A percentile compares a stretch with the other conserved stretches of the same genome.
These are phyloP conservation scores for Chrysoporthe cubensis DNA, from an alignment of 2,329 filamentous ascomycete genomes.

Conservation along the genomic window DNA sequence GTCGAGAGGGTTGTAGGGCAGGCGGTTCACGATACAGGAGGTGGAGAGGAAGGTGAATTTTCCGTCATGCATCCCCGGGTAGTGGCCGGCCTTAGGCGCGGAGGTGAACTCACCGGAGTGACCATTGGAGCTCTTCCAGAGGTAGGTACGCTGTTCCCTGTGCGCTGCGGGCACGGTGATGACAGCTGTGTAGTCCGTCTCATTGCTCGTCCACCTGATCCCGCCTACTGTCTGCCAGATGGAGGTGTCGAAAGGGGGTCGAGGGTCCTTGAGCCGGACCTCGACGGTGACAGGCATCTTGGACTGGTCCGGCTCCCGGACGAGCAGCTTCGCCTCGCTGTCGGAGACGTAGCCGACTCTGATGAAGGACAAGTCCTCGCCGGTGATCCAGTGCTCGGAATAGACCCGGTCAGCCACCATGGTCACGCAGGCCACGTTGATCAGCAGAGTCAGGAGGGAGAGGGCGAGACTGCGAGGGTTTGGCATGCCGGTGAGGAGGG, in stretches of 20 bases:
- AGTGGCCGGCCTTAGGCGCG: constrained; percentile 70
- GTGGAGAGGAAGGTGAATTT: constrained; percentile 90
- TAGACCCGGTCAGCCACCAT: constrained; percentile 80
- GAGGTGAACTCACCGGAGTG: constrained; percentile 81
- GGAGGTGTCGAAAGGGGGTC: constrained; percentile 57
- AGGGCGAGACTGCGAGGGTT: constrained; percentile 69
- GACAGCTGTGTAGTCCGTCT: constrained; percentile 80
- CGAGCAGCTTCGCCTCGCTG: constrained; percentile 75
- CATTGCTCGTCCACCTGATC: constrained; percentile 68
- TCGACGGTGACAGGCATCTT: constrained; percentile 78
- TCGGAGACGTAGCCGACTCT: constrained; percentile 86
- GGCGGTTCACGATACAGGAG: constrained; percentile 88
- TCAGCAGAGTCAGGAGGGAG: constrained; percentile 68
- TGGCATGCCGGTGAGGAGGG: constrained; percentile 76
- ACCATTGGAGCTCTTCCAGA: constrained; percentile 86
- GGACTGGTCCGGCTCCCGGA: constrained; percentile 79
- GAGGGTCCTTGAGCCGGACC: constrained; percentile 58
- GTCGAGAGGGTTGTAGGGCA: constrained; percentile 85
- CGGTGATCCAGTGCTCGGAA: constrained; percentile 72
- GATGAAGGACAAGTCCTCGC: constrained; percentile 79
- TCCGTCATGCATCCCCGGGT: constrained; percentile 62
- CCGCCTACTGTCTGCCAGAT: constrained; percentile 70
- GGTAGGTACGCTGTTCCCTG: constrained; percentile 73
- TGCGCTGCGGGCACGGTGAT: constrained; percentile 68
- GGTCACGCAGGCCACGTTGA: constrained; percentile 72